Percentiles rank a stretch among this genome's conserved stretches.
Conservation (phyloP, 2,329 filamentous ascomycete species). For the Fusarium anguioides region DNA sequence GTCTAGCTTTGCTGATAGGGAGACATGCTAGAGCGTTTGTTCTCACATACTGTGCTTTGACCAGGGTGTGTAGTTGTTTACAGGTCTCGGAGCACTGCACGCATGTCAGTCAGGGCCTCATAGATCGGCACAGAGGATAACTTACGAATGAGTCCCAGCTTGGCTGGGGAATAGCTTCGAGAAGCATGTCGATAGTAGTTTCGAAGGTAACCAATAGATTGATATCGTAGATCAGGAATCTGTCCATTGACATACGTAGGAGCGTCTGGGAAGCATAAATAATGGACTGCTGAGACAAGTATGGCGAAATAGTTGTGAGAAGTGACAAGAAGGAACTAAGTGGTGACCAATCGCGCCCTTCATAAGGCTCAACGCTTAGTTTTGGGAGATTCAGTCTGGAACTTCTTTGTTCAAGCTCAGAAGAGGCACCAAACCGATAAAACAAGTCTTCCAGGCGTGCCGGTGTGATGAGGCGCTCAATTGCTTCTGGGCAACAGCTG, state of each 20-base stretch:
- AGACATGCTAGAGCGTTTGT: slow-evolving; percentile 69
- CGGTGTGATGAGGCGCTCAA: slow-evolving; percentile 58
- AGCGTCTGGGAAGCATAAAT: slow-evolving; percentile 59
- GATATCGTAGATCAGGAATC: slow-evolving; percentile 57
- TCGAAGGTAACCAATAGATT: slow-evolving; percentile 56
- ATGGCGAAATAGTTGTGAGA: slow-evolving; percentile 52
- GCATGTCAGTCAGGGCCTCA: slow-evolving; percentile 4
- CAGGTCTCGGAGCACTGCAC: slow-evolving; percentile 63
- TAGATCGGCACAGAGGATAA: neutral
- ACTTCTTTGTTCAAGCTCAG: slow-evolving; percentile 54
- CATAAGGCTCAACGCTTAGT: slow-evolving; percentile 44
- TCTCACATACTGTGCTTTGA: slow-evolving; percentile 63
- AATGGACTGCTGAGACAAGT: slow-evolving; percentile 50
- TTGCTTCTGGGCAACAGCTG: slow-evolving; percentile 57
- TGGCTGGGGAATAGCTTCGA: slow-evolving; percentile 53
- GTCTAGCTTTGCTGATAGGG: slow-evolving; percentile 60
- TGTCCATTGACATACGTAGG: slow-evolving; percentile 67
- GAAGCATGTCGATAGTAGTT: slow-evolving; percentile 57
- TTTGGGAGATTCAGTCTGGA: slow-evolving; percentile 39
- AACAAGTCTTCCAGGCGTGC: slow-evolving; percentile 66
- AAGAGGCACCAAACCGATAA: slow-evolving; percentile 65
- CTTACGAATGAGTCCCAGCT: slow-evolving; percentile 59
- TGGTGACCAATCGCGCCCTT: slow-evolving; percentile 58
- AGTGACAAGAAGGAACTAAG: slow-evolving; percentile 58
- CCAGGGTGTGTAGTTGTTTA: slow-evolving; percentile 57